Evolutionary conservation across 495 filamentous ascomycete genomes (phyloP), one percentile per base, ranked within the genome.

Genomic region (Immersiella caudata): DNA sequence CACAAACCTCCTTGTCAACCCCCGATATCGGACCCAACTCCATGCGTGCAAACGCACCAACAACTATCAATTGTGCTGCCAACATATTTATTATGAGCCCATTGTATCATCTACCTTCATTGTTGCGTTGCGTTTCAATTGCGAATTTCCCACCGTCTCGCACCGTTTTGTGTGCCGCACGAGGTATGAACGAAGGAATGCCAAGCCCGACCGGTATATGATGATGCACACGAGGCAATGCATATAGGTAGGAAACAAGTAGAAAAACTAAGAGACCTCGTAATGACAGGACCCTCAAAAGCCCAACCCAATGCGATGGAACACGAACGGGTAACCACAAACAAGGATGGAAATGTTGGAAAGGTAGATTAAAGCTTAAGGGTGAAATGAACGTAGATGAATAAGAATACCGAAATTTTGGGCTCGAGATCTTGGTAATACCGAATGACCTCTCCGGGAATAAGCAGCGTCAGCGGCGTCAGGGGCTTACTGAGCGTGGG

Each of bases 321-420:
- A 25, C 18, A 40, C 21, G 1, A 58, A 36, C 59, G 14, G 49
- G 50, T 11, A 49, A 16, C 27, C 58, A 66, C n/a, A 58, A 12
- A 24, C 11, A 26, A 58, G 25, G 58, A 26, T 7, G 46, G 60
- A 6, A 66, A 66, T 46, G 26, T 60, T 25, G 40, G 40, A 46
- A 46, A 46, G 2, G 40, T 14, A 18, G 16, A 46, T 46, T 46
- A 46, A 46, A 46, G 16, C 40, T 46, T 46, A 46, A 60, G 25
- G n/a, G 29, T 2, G 6, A 29, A 29, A 36, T 33, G 2, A 36
- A 60, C 2, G 35, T 8, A 60, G 14, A 22, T 33, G 20, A 60
- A 21, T 33, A 33, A 33, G 27, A 60, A 27, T 4, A 25, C 18
- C 25, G 22, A 58, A 58, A 24, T 24, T 33, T 29, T 55, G 6